Conservation (phyloP, 495 filamentous ascomycete species). For the Cercophora scortea region DNA sequence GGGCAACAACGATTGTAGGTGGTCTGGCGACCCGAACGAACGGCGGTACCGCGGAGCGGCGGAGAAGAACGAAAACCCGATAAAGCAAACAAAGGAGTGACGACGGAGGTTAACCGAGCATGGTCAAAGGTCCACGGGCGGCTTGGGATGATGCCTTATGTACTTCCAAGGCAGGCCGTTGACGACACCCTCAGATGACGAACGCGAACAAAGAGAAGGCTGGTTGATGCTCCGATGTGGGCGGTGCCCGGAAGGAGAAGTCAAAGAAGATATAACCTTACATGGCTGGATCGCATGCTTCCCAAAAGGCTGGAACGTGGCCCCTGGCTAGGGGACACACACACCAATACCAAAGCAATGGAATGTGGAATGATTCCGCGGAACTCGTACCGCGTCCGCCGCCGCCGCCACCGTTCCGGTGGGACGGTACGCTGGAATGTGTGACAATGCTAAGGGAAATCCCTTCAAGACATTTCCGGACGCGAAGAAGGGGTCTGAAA, state of each 20-base stretch:
- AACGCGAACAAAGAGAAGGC: slow-evolving; percentile 12
- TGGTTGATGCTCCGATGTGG: background rate
- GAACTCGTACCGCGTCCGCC: slow-evolving; percentile 8
- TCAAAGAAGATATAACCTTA: slow-evolving; percentile 13
- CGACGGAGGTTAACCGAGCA: slow-evolving; percentile 3
- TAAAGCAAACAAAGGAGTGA: slow-evolving; percentile 23
- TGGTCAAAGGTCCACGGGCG: background rate
- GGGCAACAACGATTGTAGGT: too few relatives aligned
- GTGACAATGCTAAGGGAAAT: slow-evolving; percentile 1
- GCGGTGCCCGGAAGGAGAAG: slow-evolving; percentile 1
- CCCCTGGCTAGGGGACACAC: slow-evolving; percentile 1
- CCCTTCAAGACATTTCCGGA: slow-evolving; percentile 1
- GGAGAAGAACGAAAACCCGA: slow-evolving; percentile 1
- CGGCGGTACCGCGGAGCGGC: background rate
- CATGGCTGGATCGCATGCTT: slow-evolving; percentile 6
- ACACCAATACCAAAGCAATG: background rate
- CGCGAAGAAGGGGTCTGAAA: background rate
- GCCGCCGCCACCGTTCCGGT: background rate
- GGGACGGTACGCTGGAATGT: slow-evolving; percentile 13
- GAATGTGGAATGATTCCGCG: slow-evolving; percentile 13
- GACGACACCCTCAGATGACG: slow-evolving; percentile 7
- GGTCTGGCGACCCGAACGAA: background rate
- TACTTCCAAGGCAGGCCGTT: slow-evolving; percentile 5
- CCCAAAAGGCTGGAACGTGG: slow-evolving; percentile 12
- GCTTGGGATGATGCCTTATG: background rate